A percentile compares a stretch with the other conserved stretches of the same genome.
Conservation (phyloP, 495 filamentous ascomycete species). For the Talaromyces nanjingensis region DNA sequence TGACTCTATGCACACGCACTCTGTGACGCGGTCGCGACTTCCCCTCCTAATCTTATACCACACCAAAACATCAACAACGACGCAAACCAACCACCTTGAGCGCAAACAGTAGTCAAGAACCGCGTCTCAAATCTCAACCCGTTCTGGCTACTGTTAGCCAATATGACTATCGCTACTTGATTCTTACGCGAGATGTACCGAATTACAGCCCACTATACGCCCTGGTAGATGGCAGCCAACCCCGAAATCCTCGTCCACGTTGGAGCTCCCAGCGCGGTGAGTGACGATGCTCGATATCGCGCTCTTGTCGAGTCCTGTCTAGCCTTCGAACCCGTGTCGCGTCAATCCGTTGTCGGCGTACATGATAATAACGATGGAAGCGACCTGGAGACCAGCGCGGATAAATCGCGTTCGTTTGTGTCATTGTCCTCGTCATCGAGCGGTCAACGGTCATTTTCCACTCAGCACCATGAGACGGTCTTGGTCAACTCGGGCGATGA, state of each 20-base stretch:
- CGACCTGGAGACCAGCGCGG: slow-evolving; percentile 1
- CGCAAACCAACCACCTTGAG: background rate
- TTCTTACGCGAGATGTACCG: background rate
- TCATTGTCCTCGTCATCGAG: slow-evolving; percentile 1
- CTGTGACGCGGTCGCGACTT: background rate
- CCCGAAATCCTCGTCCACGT: slow-evolving; percentile 64
- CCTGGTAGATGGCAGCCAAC: slow-evolving; percentile 2
- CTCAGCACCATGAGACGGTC: background rate
- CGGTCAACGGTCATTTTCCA: background rate
- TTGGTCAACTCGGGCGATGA: slow-evolving; percentile 10
- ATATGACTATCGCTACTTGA: background rate
- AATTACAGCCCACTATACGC: background rate
- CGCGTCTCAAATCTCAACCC: background rate
- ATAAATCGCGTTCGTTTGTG: background rate
- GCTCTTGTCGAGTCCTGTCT: slow-evolving; percentile 55
- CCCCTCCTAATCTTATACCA: background rate
- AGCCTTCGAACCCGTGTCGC: slow-evolving; percentile 41
- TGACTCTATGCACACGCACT: background rate
- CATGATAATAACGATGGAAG: slow-evolving; percentile 3
- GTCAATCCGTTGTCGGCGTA: slow-evolving; percentile 13
- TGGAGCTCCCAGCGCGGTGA: slow-evolving; percentile 51
- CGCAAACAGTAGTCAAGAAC: background rate
- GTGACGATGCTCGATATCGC: slow-evolving; percentile 58
- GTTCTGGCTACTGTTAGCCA: background rate
- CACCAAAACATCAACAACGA: background rate